Evolutionary conservation across 2,329 filamentous ascomycete species (phyloP).

Genomic region (Aspergillus carbonarius): DNA sequence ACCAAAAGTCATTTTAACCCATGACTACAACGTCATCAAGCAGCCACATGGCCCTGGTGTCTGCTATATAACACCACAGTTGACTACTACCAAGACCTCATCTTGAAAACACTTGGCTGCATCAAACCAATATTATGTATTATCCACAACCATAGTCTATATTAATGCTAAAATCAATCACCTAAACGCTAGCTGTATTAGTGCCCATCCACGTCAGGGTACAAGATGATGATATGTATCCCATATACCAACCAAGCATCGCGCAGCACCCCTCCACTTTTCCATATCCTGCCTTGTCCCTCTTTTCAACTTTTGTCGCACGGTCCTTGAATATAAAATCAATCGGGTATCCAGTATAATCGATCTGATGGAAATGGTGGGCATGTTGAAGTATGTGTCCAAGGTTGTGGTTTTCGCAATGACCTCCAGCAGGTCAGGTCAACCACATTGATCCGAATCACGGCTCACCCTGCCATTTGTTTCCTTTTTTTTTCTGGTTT

Average conservation of each 20-base stretch:
- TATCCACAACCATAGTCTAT: constrained; percentile 7
- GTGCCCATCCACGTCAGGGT: not conserved
- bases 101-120: not conserved
- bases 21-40: too few relatives aligned
- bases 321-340: constrained; percentile 18
- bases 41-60: too few relatives aligned
- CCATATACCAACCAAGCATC: not conserved
- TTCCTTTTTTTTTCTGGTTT: not conserved
- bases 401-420: not conserved
- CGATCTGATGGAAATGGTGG: constrained; percentile 1
- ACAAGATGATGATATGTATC: not conserved
- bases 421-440: constrained; percentile 2
- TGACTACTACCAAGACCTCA: too few relatives aligned
- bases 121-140: constrained; percentile 1
- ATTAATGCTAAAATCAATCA: constrained; percentile 1
- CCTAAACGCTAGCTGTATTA: constrained; percentile 1
- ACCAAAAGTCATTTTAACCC: too few relatives aligned
- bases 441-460: not conserved
- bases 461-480: not conserved
- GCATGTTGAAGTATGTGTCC: not conserved
- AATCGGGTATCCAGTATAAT: constrained; percentile 37
- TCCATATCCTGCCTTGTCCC: not conserved
- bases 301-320: not conserved
- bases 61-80: too few relatives aligned
- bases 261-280: not conserved